Base-by-base conservation (phyloP, 331 rosid species). In the Pyrus hybrid region DNA sequence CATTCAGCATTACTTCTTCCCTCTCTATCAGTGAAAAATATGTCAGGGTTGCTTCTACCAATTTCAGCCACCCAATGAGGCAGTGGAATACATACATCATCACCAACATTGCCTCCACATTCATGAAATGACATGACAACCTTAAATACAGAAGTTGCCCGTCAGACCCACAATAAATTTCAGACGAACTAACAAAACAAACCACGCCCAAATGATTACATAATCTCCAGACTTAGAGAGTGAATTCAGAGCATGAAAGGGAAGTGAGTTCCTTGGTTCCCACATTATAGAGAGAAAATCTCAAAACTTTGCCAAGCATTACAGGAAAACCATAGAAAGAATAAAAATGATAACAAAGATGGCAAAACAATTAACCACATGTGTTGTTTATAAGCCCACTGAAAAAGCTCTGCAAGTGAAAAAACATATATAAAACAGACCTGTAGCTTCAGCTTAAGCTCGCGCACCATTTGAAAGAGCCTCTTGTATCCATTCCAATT, bases 1-100 rank as follows among this genome's bases (percentile, higher is more conserved):
- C 99, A 95, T 85, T 95, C 99, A 79, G 96, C 91, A 80, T 95
- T 95, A 76, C 82, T 93, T 79, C 98, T 87, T 86, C 98, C 99
- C 81, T 88, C 98, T 83, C 92, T 86, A 80, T 95, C 98, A 26
- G 94, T 91, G 90, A 95, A 95, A 82, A 88, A 95, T 77, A 95
- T 92, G 82, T 89, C 94, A 67, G 96, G 98, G 85, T 92, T 92
- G 85, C 86, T 91, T 83, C 97, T 85, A 82, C 98, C 97, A 83
- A 95, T 92, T 88, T 92, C 99, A 76, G 91, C 91, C 80, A 95
- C 96, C 98, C 99, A 95, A 75, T 95, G 98, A 25, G 99, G 99
- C 73, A 92, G 82, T 73, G 99, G 97, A 80, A 95, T 89, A 76
- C 97, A 92, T 64, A 91, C 98, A 89, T 92, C 96, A 80, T 92